phyloP scores from a whole-genome alignment of 1,284 basidiomycete species.

The Cutaneotrichosporon cavernicola region DNA sequence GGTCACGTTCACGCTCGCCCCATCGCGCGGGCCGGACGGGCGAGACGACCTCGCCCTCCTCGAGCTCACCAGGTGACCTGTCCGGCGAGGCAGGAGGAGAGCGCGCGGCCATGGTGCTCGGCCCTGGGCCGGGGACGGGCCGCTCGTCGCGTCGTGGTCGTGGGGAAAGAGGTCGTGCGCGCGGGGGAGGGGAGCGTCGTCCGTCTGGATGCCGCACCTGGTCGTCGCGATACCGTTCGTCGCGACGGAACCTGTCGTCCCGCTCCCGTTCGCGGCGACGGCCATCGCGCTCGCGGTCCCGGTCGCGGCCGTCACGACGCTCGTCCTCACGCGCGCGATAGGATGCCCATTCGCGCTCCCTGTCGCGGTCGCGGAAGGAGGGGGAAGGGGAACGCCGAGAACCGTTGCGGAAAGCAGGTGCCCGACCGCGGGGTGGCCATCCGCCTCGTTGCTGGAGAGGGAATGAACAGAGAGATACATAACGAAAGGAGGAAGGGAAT shows the following conservation, averaged over 20 bases:
- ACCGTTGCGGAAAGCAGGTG: conserved; percentile 4
- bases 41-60: conserved; percentile 49
- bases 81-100: conserved; percentile 14
- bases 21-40: conserved; percentile 32
- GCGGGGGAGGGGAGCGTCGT: conserved; percentile 15
- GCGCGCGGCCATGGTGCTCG: conserved; percentile 21
- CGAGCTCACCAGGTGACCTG: conserved; percentile 30
- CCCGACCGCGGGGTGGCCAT: not conserved
- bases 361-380: not conserved
- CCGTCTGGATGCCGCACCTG: not conserved
- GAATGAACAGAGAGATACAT: not conserved
- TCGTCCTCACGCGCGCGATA: not conserved
- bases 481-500: not conserved
- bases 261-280: conserved; percentile 15
- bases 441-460: not conserved
- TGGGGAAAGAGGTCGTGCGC: conserved; percentile 1
- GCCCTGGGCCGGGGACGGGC: conserved; percentile 21
- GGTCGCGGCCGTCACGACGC: conserved; percentile 10
- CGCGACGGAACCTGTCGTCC: conserved; percentile 18
- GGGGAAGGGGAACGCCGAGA: conserved; percentile 6
- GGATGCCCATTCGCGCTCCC: not conserved
- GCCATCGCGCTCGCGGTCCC: conserved; percentile 21
- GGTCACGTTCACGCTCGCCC: conserved; percentile 14
- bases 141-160: conserved; percentile 11
- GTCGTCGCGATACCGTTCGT: conserved; percentile 19